These are phyloP conservation scores for Trichothecium roseum DNA, from an alignment of 2,329 filamentous ascomycete genomes.

Conservation along the genomic window DNA sequence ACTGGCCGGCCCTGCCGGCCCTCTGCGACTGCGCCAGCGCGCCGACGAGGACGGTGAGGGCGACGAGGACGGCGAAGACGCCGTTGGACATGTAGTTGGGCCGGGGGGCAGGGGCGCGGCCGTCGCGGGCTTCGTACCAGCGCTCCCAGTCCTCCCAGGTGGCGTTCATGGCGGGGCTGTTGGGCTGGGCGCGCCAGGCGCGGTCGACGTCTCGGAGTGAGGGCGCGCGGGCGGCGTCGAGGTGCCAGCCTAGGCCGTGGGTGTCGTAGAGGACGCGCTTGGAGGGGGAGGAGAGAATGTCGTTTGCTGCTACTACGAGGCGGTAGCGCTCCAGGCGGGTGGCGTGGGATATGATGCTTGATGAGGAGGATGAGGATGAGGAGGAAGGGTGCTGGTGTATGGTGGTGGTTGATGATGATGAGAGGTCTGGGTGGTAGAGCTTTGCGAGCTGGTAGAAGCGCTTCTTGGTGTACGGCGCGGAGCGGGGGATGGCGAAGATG, in stretches of 20 bases:
- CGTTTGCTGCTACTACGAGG: slow-evolving; percentile 77
- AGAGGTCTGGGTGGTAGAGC: slow-evolving; percentile 77
- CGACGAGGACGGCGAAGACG: slow-evolving; percentile 60
- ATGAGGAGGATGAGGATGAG: slow-evolving; percentile 3
- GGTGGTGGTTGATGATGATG: slow-evolving; percentile 1
- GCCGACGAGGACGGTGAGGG: slow-evolving; percentile 58
- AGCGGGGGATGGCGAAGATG: slow-evolving; percentile 54
- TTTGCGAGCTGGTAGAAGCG: slow-evolving; percentile 90
- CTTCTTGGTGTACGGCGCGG: slow-evolving; percentile 67
- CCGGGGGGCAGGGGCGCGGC: slow-evolving; percentile 13
- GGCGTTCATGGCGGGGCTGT: slow-evolving; percentile 56
- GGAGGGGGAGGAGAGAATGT: slow-evolving; percentile 71
- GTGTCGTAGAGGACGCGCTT: slow-evolving; percentile 76
- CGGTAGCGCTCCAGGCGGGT: slow-evolving; percentile 80
- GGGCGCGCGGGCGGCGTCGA: slow-evolving; percentile 17
- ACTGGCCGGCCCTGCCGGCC: slow-evolving; percentile 50
- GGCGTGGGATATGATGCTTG: slow-evolving; percentile 31
- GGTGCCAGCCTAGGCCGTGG: slow-evolving; percentile 70
- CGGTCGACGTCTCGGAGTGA: slow-evolving; percentile 28
- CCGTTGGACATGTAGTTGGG: slow-evolving; percentile 66
- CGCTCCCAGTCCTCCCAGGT: slow-evolving; percentile 98
- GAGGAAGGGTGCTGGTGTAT: too few species aligned
- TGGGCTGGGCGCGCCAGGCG: slow-evolving; percentile 37
- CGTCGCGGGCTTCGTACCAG: slow-evolving; percentile 49
- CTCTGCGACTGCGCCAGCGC: slow-evolving; percentile 58